Conservation (phyloP, 345 rosid genomes). For the Cardiospermum halicacabum region DNA sequence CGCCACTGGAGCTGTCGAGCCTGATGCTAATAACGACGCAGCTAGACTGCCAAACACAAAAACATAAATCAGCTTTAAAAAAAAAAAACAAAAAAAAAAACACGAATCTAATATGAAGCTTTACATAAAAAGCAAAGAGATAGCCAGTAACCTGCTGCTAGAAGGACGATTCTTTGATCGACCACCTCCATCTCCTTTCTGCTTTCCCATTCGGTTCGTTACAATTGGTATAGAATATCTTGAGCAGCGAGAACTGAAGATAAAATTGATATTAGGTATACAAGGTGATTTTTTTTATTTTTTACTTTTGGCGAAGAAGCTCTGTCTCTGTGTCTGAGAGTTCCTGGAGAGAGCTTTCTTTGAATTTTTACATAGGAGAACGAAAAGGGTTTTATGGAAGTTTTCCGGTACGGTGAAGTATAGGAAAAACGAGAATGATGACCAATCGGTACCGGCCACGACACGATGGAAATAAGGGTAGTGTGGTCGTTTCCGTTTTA, state of each 20-base stretch:
- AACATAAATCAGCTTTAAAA: not conserved
- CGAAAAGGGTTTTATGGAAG: not conserved
- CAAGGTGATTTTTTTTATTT: not conserved
- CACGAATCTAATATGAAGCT: not conserved
- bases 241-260: not conserved
- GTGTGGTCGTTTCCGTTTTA: no score
- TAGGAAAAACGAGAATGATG: not conserved
- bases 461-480: no score
- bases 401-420: not conserved
- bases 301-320: not conserved
- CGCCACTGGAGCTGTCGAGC: slow-evolving; percentile 42
- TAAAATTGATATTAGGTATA: not conserved
- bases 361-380: not conserved
- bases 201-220: slow-evolving; percentile 55
- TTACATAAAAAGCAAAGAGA: not conserved
- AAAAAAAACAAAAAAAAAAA: not conserved
- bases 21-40: slow-evolving; percentile 67
- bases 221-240: not conserved
- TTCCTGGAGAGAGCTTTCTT: no score
- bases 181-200: slow-evolving; percentile 69
- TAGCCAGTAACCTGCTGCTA: slow-evolving; percentile 69
- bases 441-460: not conserved
- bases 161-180: slow-evolving; percentile 89
- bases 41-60: slow-evolving; percentile 46
- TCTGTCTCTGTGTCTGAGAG: not conserved